A percentile compares a stretch with the other conserved stretches of the same genome.
Conservation (phyloP, 73 alveolate species). For the Effrenium voratum region DNA sequence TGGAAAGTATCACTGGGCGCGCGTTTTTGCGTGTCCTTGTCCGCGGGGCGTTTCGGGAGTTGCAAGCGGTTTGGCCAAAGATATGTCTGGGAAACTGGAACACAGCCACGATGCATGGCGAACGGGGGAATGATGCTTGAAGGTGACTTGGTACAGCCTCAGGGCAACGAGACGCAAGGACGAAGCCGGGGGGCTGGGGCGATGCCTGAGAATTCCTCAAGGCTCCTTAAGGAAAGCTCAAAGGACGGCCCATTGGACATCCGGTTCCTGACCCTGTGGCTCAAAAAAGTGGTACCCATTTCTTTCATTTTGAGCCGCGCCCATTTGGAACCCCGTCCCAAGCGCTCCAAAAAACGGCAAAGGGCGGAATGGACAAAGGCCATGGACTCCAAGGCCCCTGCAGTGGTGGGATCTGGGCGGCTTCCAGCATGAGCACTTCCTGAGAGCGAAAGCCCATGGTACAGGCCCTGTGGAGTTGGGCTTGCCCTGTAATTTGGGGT, state of each 20-base stretch:
- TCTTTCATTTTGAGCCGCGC: neutral
- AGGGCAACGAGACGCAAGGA: neutral
- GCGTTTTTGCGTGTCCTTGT: no score
- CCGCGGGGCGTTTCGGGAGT: neutral
- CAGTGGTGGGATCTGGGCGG: conserved; percentile 89
- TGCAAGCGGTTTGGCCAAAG: neutral
- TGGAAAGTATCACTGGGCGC: neutral
- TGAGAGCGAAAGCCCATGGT: neutral
- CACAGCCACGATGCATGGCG: neutral
- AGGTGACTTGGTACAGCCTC: neutral
- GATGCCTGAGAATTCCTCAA: no score
- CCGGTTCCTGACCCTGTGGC: neutral
- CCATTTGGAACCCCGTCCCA: neutral
- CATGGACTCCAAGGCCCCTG: neutral
- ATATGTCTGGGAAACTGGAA: neutral
- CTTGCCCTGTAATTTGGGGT: neutral
- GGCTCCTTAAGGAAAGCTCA: neutral
- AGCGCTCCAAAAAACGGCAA: no score
- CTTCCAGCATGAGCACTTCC: conserved; percentile 84
- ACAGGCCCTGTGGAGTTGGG: neutral
- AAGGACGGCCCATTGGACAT: neutral
- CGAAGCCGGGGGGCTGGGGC: no score
- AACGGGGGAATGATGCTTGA: neutral
- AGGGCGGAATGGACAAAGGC: no score
- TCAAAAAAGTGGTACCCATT: neutral